Percentiles rank a stretch among this genome's conserved stretches.
These are phyloP conservation scores for Skeletonema marinoi DNA, from an alignment of 108 stramenopile genomes.

Conservation along the genomic window DNA sequence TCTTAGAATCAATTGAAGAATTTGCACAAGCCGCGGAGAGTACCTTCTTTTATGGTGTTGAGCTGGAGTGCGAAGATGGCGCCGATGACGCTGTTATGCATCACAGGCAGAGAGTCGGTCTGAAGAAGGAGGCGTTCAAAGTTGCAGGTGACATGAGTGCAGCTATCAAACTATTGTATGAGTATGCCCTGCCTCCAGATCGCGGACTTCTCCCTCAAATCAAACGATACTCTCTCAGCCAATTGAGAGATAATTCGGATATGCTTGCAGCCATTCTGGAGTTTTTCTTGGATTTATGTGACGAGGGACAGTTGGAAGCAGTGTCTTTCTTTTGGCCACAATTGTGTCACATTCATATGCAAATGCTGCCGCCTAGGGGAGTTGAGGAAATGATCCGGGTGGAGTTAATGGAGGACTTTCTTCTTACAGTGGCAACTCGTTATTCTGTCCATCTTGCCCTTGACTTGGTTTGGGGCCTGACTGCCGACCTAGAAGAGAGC, in stretches of 20 bases:
- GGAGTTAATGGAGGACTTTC: constrained; percentile 86
- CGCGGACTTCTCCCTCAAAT: constrained; percentile 10
- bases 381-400: constrained; percentile 64
- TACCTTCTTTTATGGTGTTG: constrained; percentile 30
- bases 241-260: constrained; percentile 40
- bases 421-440: constrained; percentile 70
- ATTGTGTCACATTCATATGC: constrained; percentile 81
- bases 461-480: constrained; percentile 81
- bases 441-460: constrained; percentile 81
- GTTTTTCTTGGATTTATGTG: constrained; percentile 83
- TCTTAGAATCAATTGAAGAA: constrained; percentile 70
- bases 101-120: constrained; percentile 49
- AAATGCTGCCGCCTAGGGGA: constrained; percentile 80
- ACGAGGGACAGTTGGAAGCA: constrained; percentile 78
- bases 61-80: constrained; percentile 17
- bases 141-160: constrained; percentile 90
- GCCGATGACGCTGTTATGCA: constrained; percentile 17
- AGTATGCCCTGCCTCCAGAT: constrained; percentile 65
- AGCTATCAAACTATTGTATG: constrained; percentile 77
- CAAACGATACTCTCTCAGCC: constrained; percentile 3
- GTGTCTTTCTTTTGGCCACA: constrained; percentile 89
- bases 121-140: constrained; percentile 87
- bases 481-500: constrained; percentile 86
- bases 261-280: constrained; percentile 81
- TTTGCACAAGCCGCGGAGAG: constrained; percentile 48